Percentiles rank a stretch among this genome's conserved stretches.
phyloP scores from a whole-genome alignment of 176 grass and related monocot genomes.

The Aegilops sharonensis region DNA sequence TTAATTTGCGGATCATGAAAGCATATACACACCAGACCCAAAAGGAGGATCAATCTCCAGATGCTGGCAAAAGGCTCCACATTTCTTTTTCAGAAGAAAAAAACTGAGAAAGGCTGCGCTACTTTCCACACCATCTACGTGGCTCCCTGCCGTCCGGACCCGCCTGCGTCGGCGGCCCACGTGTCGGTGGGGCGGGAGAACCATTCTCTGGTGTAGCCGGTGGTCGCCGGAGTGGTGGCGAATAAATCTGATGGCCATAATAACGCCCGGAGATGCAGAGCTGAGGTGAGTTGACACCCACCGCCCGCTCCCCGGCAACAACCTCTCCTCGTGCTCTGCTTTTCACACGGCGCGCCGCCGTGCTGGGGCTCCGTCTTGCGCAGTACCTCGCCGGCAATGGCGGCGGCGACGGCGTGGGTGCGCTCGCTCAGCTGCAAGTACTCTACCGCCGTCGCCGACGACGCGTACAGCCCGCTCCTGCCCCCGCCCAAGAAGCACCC shows the following conservation, averaged over 20 bases:
- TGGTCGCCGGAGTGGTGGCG: background rate
- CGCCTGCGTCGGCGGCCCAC: background rate
- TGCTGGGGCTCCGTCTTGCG: background rate
- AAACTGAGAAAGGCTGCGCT: background rate
- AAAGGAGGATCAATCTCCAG: no score
- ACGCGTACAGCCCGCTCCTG: background rate
- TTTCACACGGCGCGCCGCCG: background rate
- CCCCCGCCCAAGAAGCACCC: slow-evolving; percentile 16
- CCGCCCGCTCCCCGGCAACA: background rate
- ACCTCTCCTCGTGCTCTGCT: background rate
- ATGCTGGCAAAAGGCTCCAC: background rate
- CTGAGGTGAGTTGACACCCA: background rate
- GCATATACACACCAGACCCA: no score
- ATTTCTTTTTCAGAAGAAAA: background rate
- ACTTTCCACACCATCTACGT: background rate
- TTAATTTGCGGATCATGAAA: background rate
- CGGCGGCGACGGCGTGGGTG: slow-evolving; percentile 32
- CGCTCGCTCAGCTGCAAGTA: slow-evolving; percentile 43
- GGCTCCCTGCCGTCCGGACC: background rate
- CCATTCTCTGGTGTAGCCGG: background rate
- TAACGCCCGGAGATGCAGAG: background rate
- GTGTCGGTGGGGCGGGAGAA: background rate
- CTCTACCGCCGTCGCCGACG: slow-evolving; percentile 37
- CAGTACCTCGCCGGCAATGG: slow-evolving; percentile 21
- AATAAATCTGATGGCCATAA: background rate